phyloP scores from a whole-genome alignment of 2,329 filamentous ascomycete genomes.

The Talaromyces sp. region DNA sequence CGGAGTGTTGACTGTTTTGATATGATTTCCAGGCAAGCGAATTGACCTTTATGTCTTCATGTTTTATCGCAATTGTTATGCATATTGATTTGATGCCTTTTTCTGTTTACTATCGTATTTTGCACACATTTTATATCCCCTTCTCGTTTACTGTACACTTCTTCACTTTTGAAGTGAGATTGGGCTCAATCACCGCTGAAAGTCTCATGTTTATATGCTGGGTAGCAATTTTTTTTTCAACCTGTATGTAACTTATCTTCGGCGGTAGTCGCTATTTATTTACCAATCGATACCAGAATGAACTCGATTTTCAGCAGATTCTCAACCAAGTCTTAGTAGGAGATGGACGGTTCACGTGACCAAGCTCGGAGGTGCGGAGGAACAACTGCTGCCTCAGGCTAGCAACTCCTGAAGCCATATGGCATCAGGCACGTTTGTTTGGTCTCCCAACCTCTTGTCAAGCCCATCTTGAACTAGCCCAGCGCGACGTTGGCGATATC shows the following conservation, averaged over 20 bases:
- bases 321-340: neutral
- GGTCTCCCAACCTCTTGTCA: neutral
- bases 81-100: conserved; percentile 11
- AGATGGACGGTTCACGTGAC: neutral
- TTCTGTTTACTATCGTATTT: neutral
- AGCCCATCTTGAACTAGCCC: neutral
- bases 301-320: neutral
- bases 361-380: neutral
- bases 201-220: conserved; percentile 4
- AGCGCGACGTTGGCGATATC: neutral
- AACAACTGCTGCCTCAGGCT: conserved; percentile 2
- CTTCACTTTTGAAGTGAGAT: neutral
- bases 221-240: neutral
- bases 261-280: neutral
- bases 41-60: neutral
- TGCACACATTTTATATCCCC: conserved; percentile 13
- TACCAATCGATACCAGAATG: neutral
- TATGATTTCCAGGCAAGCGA: conserved; percentile 9
- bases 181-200: neutral
- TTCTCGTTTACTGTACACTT: neutral
- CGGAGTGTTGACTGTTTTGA: conserved; percentile 4
- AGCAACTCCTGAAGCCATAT: conserved; percentile 8
- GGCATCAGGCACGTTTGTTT: conserved; percentile 15
- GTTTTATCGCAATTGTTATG: conserved; percentile 6
- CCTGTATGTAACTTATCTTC: conserved; percentile 14